Evolutionary conservation across 2,329 filamentous ascomycete species (phyloP), one percentile per base, ranked within the genome.

Genomic region (Mariannaea sp.): DNA sequence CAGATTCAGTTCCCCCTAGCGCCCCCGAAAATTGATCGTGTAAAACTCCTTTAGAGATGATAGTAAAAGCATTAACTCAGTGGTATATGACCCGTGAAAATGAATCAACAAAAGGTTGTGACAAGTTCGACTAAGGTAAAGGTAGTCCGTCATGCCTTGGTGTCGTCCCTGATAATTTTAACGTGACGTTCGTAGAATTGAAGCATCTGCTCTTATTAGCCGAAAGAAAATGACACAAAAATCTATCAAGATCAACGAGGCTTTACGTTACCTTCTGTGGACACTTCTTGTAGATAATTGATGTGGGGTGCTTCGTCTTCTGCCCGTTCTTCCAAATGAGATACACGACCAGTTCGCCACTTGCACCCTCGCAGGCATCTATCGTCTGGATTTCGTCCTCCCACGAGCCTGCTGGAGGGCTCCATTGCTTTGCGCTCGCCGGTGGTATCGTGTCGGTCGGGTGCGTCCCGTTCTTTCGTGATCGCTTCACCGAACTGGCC

Each of bases 391-490:
- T 83, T 2, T 89, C 79, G 9, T 90, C 83, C 60, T 94, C 90
- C 90, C 90, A 94, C 26, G 80, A 86, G 7, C 89, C 89, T 2
- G 80, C 77, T 0, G 90, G 90, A 2, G 87, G 86, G 51, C 80
- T 81, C 82, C 87, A 91, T 48, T 72, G 72, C 49, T 73, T 75
- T 2, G 68, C 68, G 22, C 74, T 75, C 1, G 72, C 71, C 0
- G 83, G 80, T 0, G 82, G 77, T 7, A 78, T 77, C 12, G 74
- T 66, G 2, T 78, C 75, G 2, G 65, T 68, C 0, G 81, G 81
- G 58, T 86, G 78, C 43, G 76, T 70, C 42, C 75, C 77, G 67
- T 77, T 77, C 57, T 73, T 77, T 52, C 75, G 74, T 12, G 73
- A 64, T 36, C 78, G 74, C 63, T 84, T 84, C 17, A 56, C 43